These are phyloP conservation scores for Saxophila tyrrhenica DNA, from an alignment of 495 filamentous ascomycete genomes.

Conservation along the genomic window DNA sequence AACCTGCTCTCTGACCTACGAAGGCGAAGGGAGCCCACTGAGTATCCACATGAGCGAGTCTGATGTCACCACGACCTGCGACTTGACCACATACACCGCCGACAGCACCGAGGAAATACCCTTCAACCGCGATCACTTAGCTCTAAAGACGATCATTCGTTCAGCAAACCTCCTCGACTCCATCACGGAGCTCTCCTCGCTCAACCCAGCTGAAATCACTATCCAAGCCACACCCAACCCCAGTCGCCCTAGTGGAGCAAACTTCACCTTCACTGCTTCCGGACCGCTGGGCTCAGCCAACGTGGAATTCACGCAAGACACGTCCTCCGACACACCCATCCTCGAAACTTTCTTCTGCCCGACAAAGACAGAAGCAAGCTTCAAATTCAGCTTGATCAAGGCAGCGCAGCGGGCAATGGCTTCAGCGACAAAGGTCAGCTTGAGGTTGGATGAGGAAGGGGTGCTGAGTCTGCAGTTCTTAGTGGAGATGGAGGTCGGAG, in stretches of 20 bases:
- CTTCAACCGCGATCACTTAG: conserved; percentile 62
- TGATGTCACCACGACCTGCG: conserved; percentile 81
- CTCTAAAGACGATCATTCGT: conserved; percentile 92
- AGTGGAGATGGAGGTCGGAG: conserved; percentile 58
- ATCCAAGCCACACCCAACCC: conserved; percentile 33
- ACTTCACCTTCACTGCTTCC: conserved; percentile 59
- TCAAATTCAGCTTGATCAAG: conserved; percentile 75
- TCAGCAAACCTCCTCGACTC: conserved; percentile 72
- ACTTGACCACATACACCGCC: conserved; percentile 80
- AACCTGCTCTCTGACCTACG: conserved; percentile 72
- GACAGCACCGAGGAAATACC: conserved; percentile 57
- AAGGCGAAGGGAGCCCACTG: conserved; percentile 58
- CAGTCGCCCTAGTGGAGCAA: conserved; percentile 54
- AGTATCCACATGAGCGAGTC: conserved; percentile 71
- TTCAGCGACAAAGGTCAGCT: conserved; percentile 80
- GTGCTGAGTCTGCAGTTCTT: conserved; percentile 94
- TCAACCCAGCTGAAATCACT: conserved; percentile 50
- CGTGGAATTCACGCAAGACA: conserved; percentile 60
- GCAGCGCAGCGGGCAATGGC: conserved; percentile 79
- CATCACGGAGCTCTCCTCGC: conserved; percentile 69
- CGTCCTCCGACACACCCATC: conserved; percentile 25
- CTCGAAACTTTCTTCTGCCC: conserved; percentile 65
- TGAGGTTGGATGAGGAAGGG: conserved; percentile 74
- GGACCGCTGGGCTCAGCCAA: conserved; percentile 69
- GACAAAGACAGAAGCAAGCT: conserved; percentile 42